Evolutionary conservation across 176 grass and related monocot species (phyloP).

Genomic region (Cocos nucifera): DNA sequence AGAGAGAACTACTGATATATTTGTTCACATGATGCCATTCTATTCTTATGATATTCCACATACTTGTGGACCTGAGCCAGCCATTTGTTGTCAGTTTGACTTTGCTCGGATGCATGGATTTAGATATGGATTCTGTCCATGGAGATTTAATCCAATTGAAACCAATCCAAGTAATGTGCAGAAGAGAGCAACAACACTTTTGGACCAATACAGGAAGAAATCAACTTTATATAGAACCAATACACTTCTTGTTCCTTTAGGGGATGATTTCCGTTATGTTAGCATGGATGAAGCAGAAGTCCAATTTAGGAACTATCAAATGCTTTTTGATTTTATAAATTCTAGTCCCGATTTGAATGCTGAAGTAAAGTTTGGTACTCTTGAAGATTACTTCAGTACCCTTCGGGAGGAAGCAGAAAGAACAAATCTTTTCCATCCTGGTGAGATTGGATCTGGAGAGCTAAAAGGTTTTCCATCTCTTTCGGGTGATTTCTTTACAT

Average conservation of each 20-base stretch:
- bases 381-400: constrained; percentile 91
- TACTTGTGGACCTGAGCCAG: constrained; percentile 97
- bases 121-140: constrained; percentile 76
- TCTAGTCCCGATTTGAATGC: constrained; percentile 71
- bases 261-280: constrained; percentile 95
- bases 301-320: constrained; percentile 92
- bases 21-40: constrained; percentile 99
- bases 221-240: constrained; percentile 93
- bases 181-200: constrained; percentile 75
- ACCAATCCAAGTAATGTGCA: constrained; percentile 64
- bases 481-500: constrained; percentile 98
- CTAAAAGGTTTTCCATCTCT: constrained; percentile 85
- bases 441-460: constrained; percentile 77
- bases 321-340: constrained; percentile 92
- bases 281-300: constrained; percentile 79
- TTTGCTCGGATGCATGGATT: constrained; percentile 80
- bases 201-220: constrained; percentile 96
- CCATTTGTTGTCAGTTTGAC: constrained; percentile 98
- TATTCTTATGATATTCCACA: constrained; percentile 99
- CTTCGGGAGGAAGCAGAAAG: constrained; percentile 73
- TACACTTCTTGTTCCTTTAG: constrained; percentile 89
- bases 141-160: constrained; percentile 79
- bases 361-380: constrained; percentile 85
- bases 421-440: constrained; percentile 66
- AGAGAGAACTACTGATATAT: constrained; percentile 89